These are phyloP conservation scores for Claviceps arundinis DNA, from an alignment of 2,329 filamentous ascomycete genomes.

Conservation along the genomic window DNA sequence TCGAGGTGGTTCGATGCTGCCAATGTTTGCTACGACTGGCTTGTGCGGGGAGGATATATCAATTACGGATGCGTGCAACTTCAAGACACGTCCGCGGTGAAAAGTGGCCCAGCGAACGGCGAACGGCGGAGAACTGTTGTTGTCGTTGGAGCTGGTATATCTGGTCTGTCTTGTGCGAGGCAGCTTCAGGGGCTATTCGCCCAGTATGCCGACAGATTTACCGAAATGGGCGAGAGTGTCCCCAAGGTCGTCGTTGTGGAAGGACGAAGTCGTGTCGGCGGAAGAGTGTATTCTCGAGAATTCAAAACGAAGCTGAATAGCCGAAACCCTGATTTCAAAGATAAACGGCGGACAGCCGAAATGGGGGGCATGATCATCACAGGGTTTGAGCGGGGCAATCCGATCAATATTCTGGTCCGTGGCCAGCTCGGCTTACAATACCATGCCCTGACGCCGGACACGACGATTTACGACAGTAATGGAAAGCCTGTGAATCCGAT, in stretches of 20 bases:
- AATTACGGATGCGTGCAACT: constrained; percentile 87
- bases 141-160: constrained; percentile 87
- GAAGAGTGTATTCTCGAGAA: constrained; percentile 77
- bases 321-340: constrained; percentile 39
- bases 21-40: constrained; percentile 82
- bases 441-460: constrained; percentile 64
- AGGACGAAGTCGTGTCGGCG: constrained; percentile 75
- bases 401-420: constrained; percentile 78
- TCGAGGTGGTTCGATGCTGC: constrained; percentile 80
- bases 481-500: constrained; percentile 64
- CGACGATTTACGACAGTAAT: constrained; percentile 79
- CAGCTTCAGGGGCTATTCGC: constrained; percentile 78
- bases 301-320: constrained; percentile 44
- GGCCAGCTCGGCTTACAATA: constrained; percentile 82
- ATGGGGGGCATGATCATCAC: constrained; percentile 98
- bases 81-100: constrained; percentile 26
- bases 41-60: constrained; percentile 82
- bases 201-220: constrained; percentile 61
- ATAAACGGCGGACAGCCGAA: constrained; percentile 66
- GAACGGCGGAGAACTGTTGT: constrained; percentile 59
- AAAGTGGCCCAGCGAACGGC: constrained; percentile 21
- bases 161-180: constrained; percentile 80
- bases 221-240: constrained; percentile 49
- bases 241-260: constrained; percentile 74
- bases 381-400: constrained; percentile 90